Conservation (phyloP, 2,329 filamentous ascomycete genomes). For the Epicoccum sorghinum region DNA sequence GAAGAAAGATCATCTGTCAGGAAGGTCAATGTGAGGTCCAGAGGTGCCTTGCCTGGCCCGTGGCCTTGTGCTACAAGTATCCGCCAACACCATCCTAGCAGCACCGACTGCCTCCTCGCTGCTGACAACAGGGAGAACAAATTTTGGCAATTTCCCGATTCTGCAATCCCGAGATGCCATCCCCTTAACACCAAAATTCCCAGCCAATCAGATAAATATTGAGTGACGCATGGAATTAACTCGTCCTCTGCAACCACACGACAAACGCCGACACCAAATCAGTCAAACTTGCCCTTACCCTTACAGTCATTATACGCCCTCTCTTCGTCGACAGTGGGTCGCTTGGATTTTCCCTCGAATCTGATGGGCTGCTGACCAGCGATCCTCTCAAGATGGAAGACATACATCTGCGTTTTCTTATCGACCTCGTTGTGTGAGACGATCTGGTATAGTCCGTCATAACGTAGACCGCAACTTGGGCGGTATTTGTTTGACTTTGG, state of each 20-base stretch:
- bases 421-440: conserved; percentile 49
- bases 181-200: no score
- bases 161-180: no score
- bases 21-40: no score
- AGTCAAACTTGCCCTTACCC: not conserved
- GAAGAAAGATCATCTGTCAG: not conserved
- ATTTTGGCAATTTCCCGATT: not conserved
- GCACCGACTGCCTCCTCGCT: not conserved
- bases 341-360: conserved; percentile 48
- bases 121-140: conserved; percentile 11
- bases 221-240: no score
- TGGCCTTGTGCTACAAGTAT: conserved; percentile 1
- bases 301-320: conserved; percentile 29
- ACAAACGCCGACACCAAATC: not conserved
- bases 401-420: conserved; percentile 49
- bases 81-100: conserved; percentile 1
- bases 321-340: conserved; percentile 49
- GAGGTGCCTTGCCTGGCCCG: conserved; percentile 10
- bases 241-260: no score
- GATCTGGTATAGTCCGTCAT: conserved; percentile 64
- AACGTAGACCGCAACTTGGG: conserved; percentile 59
- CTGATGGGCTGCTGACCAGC: conserved; percentile 57
- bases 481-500: conserved; percentile 47
- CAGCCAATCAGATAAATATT: no score
- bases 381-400: conserved; percentile 56